Conservation (phyloP, 805 yeast species). For the Cyberlindnera meyerae region DNA sequence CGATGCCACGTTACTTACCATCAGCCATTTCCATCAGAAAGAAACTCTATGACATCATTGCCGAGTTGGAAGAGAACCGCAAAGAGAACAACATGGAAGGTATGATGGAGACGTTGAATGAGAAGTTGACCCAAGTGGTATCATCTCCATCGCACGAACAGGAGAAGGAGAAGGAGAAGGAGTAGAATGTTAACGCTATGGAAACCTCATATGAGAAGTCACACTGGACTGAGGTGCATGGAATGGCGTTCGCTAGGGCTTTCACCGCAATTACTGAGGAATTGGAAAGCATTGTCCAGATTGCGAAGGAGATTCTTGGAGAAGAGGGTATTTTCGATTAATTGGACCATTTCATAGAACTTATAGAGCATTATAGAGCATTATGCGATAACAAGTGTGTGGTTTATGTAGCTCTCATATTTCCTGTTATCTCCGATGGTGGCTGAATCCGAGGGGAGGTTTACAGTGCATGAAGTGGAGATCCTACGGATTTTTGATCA, state of each 20-base stretch:
- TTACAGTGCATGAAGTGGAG: not conserved
- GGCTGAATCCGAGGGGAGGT: not conserved
- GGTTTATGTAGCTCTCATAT: not conserved
- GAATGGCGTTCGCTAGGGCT: conserved; percentile 44
- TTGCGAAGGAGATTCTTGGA: conserved; percentile 40
- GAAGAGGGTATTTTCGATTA: conserved; percentile 30
- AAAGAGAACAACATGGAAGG: not conserved
- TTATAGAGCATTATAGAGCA: not conserved
- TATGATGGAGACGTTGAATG: conserved; percentile 9
- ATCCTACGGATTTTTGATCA: not conserved
- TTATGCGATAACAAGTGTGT: no score
- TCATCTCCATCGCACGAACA: conserved; percentile 1
- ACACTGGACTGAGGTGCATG: conserved; percentile 45
- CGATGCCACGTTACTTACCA: conserved; percentile 42
- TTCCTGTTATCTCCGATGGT: not conserved
- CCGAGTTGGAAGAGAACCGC: conserved; percentile 25
- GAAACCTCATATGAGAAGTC: conserved; percentile 22
- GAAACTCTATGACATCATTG: conserved; percentile 36
- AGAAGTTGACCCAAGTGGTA: conserved; percentile 10
- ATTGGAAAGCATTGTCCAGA: conserved; percentile 32
- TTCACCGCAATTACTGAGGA: conserved; percentile 42
- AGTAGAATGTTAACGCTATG: no score
- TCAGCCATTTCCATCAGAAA: conserved; percentile 39
- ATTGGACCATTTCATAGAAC: no score
- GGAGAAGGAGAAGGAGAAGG: conserved; percentile 1